Base-by-base conservation (phyloP, 345 rosid species). In the Camelina sativa region DNA sequence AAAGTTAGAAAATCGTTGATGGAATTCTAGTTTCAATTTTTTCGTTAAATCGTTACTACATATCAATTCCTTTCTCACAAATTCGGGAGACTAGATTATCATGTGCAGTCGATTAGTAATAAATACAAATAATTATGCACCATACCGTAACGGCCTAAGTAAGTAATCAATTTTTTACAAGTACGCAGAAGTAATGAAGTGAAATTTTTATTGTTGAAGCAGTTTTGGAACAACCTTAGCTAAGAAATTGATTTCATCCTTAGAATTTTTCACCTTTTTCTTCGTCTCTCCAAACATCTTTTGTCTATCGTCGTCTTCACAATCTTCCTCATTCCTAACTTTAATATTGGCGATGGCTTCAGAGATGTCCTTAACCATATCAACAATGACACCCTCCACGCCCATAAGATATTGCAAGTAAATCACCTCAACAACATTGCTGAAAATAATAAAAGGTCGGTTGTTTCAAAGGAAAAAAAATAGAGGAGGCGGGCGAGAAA, bases 321-420 rank as follows among this genome's bases (percentile, higher is more conserved):
- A 67, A n/a, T 9, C 59, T 28, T 71, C 76, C 11, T 68, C 34
- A 12, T 76, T 69, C 19, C 25, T 43, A 48, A 65, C 64, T 6
- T 30, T 43, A 58, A 85, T 32, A 65, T 62, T 82, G 0, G 82
- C 67, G 1, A 90, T 80, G 3, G 85, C 84, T 55, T 85, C 83
- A 0, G 84, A 80, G n/a, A 85, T 84, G 64, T 88, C 91, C 15
- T 66, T 56, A n/a, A 88, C 85, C 46, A 84, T 58, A 76, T 86
- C 91, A 15, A 83, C 85, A 7, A 90, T 84, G 22, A 90, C 89
- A 72, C 96, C 92, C 63, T 88, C 86, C 9, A 90, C 79, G 3
- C 91, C 89, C 91, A 90, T 82, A 44, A 85, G 8, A 67, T 80
- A 69, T 71, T 90, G 91, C 60, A 85, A 62, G 82, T 82, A 83